Base-by-base conservation (phyloP, 192 early-diverging fungal species). In the Backusella mclennaniae region DNA sequence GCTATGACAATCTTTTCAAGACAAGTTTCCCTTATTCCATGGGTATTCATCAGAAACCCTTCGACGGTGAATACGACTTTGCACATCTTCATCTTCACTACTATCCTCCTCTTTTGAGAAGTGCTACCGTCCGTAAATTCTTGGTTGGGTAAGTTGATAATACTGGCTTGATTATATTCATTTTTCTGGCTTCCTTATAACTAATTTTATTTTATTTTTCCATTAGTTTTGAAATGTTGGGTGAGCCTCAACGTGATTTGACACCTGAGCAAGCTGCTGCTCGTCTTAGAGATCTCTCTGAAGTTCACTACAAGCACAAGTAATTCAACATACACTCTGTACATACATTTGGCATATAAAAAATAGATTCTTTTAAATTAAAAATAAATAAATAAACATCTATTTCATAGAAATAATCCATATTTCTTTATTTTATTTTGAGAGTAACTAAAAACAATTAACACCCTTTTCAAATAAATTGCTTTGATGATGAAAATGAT, bases 1-100 rank as follows among this genome's bases (percentile, higher is more conserved):
- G 92, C 12, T 99, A 99, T 85, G 97, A 99, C 79, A 96, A 97
- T 79, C 67, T 99, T 33, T 99, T 99, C 79, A 71, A 90, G 68
- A 92, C 89, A 78, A 92, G 91, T 33, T 99, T 99, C 83, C 96
- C 97, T 3, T 99, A 99, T 82, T 96, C 95, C 5, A 97, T 97
- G 96, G 97, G 97, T 2, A 79, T 99, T 73, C 97, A 99, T 83
- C 92, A 95, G 70, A 87, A 95, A 2, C 96, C 96, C 1, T 85
- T 90, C 2, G 86, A 89, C 53, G 84, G 78, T 0, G 83, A 88
- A 7, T 84, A 91, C 42, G 74, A 77, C 2, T 86, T 85, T 71
- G 85, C 88, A 35, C 96, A 97, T 82, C 78, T 99, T 33, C 97
- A 99, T 76, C 44, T 97, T 63, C 97, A 99, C 79, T 98, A 96